Base-by-base conservation (phyloP, 176 grass and related monocot genomes). In the Elymus sibiricus region DNA sequence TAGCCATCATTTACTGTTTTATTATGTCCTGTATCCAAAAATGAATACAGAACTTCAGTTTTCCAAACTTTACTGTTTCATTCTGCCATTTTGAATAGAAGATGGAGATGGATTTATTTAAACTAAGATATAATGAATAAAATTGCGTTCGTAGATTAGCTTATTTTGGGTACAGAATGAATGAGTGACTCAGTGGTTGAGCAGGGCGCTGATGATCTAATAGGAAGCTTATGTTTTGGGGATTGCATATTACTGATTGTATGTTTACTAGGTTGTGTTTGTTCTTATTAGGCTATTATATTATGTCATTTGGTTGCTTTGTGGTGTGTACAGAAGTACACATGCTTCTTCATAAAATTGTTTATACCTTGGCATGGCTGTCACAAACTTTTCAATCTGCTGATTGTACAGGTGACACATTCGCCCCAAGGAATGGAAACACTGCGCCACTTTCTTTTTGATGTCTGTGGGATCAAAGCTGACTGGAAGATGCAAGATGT, bases 401-500 rank as follows among this genome's bases (percentile, higher is more conserved):
- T 59, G 37, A 77, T 64, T 74, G 71, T 81, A 21, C n/a, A 82
- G 92, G 94, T 97, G 7, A 97, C 94, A 59, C 92, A 97, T 94
- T 97, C 92, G 15, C 34, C 95, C 11, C 84, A 88, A 97, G 95
- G 92, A 83, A 94, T 97, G 95, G 87, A 93, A 65, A 97, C 92
- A 16, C 87, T 97, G 63, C 80, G 12, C 3, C 84, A 81, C 74
- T 97, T 97, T 83, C 86, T 97, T 24, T 94, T 94, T 85, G 79
- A 97, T 83, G 79, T 97, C 55, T 97, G 95, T 79, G 88, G 86
- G 51, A 80, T 97, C 53, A 88, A 53, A 58, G 68, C 92, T 26
- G 90, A 94, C 56, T 94, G 90, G 95, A 94, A 94, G 84, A 97
- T 97, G 92, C 90, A 94, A 86, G 95, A 93, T 86, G 90, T 97